Evolutionary conservation across 495 filamentous ascomycete genomes (phyloP).

Genomic region (Xylaria palmicola): DNA sequence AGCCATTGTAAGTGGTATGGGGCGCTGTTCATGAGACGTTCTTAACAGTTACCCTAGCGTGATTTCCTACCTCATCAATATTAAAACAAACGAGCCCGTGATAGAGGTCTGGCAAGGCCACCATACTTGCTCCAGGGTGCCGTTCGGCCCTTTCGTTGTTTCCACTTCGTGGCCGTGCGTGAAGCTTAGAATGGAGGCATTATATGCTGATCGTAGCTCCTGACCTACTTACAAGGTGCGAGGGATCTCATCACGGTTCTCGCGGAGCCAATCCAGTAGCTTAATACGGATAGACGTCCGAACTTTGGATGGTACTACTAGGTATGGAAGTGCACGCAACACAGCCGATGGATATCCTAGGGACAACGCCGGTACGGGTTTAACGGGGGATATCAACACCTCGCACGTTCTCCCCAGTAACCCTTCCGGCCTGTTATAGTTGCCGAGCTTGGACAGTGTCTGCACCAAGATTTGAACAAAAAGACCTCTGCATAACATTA

Average conservation of each 20-base stretch:
- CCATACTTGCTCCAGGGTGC: neutral
- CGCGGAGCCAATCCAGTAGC: neutral
- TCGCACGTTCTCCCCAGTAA: too few species aligned
- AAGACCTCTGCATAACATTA: neutral
- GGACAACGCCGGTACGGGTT: too few species aligned
- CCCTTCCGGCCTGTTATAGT: too few species aligned
- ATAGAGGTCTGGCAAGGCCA: neutral
- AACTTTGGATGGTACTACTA: neutral
- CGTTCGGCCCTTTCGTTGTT: neutral
- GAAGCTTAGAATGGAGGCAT: neutral
- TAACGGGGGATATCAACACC: neutral
- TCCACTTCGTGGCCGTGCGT: neutral
- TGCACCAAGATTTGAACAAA: neutral
- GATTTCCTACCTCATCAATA: neutral
- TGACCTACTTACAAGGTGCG: neutral
- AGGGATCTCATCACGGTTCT: neutral
- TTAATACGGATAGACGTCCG: neutral
- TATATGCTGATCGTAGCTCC: neutral
- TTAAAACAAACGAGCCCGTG: neutral
- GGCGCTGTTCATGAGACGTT: too few species aligned
- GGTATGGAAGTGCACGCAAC: neutral
- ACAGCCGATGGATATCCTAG: too few species aligned
- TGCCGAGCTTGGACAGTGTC: neutral
- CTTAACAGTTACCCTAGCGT: too few species aligned
- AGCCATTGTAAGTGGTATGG: too few species aligned